These are phyloP conservation scores for Amoebophrya sp. DNA, from an alignment of 169 alveolate genomes.

Conservation along the genomic window DNA sequence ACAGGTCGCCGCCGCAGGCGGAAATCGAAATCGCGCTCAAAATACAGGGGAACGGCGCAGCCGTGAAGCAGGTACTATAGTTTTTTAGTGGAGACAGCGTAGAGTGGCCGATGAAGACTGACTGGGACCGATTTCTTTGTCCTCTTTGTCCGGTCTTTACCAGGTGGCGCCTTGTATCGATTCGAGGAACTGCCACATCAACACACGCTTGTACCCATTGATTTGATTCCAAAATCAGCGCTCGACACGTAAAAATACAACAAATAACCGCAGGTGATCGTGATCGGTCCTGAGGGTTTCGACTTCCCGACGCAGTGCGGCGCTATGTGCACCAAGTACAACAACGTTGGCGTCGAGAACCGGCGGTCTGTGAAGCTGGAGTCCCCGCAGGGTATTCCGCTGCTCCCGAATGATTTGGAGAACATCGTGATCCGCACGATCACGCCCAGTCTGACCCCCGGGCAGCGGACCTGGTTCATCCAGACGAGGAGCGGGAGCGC, in stretches of 20 bases:
- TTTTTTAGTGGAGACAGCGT: too few relatives aligned
- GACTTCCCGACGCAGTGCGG: constrained; percentile 1
- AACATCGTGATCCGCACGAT: background rate
- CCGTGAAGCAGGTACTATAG: background rate
- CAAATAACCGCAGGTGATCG: background rate
- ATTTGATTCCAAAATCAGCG: too few relatives aligned
- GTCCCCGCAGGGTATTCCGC: background rate
- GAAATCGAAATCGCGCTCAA: background rate
- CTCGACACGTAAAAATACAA: too few relatives aligned
- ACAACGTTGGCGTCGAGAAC: background rate
- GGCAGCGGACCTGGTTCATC: background rate
- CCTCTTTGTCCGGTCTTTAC: too few relatives aligned
- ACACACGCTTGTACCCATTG: too few relatives aligned
- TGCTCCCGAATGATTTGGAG: background rate
- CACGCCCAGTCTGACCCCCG: background rate
- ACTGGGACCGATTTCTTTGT: too few relatives aligned
- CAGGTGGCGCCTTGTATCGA: too few relatives aligned
- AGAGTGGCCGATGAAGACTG: too few relatives aligned
- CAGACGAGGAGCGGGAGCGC: background rate
- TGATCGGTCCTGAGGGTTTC: constrained; percentile 9
- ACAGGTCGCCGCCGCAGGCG: background rate
- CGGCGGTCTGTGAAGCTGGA: background rate
- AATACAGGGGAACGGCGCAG: background rate
- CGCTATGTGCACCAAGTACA: background rate
- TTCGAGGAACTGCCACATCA: too few relatives aligned